phyloP scores from a whole-genome alignment of 2,329 filamentous ascomycete species.

The Diaporthe velutina region DNA sequence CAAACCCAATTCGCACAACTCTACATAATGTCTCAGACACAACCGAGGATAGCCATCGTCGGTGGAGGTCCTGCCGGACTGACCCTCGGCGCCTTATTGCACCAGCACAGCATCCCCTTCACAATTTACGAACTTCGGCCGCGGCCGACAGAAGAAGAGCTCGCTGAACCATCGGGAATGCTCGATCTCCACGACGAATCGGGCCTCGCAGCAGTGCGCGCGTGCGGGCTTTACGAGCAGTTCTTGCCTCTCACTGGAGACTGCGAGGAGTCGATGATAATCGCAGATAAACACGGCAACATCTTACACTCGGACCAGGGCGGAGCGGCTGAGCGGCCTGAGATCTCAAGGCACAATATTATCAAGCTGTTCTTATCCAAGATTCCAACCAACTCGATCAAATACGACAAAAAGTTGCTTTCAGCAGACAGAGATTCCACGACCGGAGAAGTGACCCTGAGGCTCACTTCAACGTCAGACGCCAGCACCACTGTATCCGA shows the following conservation, averaged over 20 bases:
- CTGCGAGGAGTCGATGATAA: conserved; percentile 54
- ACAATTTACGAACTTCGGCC: conserved; percentile 53
- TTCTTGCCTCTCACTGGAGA: conserved; percentile 58
- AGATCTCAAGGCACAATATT: conserved; percentile 54
- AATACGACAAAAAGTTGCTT: conserved; percentile 54
- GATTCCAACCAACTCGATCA: conserved; percentile 49
- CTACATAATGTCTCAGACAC: neutral
- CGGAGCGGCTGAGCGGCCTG: conserved; percentile 47
- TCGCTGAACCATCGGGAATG: conserved; percentile 52
- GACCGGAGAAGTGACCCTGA: conserved; percentile 38
- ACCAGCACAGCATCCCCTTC: conserved; percentile 51
- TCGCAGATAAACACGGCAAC: conserved; percentile 50
- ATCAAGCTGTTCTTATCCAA: conserved; percentile 50
- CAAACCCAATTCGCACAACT: neutral
- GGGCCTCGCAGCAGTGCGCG: conserved; percentile 59
- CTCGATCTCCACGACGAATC: conserved; percentile 63
- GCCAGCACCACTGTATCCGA: conserved; percentile 42
- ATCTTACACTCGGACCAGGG: conserved; percentile 44
- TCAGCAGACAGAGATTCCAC: conserved; percentile 11
- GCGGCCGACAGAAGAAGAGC: conserved; percentile 44
- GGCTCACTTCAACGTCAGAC: conserved; percentile 28
- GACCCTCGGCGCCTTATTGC: conserved; percentile 60
- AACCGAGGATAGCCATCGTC: conserved; percentile 56
- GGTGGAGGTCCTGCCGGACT: conserved; percentile 62
- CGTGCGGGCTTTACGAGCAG: conserved; percentile 57